Evolutionary conservation across 805 yeast genomes (phyloP).

Genomic region (Kluyveromyces aestuarii): DNA sequence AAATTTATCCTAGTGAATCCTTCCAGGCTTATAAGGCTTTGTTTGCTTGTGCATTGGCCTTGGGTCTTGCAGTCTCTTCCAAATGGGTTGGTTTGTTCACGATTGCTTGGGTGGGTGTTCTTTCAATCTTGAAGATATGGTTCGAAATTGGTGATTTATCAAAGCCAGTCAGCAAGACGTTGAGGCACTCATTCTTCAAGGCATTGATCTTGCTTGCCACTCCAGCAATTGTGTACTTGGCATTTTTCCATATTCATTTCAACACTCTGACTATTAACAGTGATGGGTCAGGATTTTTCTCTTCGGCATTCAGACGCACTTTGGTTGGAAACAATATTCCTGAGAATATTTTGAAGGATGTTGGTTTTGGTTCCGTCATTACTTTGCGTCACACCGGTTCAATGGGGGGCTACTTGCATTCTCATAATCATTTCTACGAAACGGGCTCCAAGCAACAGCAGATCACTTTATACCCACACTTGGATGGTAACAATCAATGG

Average conservation of each 20-base stretch:
- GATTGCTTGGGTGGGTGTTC: constrained; percentile 63
- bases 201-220: constrained; percentile 46
- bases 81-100: constrained; percentile 86
- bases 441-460: constrained; percentile 83
- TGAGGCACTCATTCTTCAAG: constrained; percentile 42
- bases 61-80: constrained; percentile 65
- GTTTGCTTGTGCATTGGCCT: constrained; percentile 53
- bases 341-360: constrained; percentile 46
- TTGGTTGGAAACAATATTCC: constrained; percentile 57
- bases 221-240: constrained; percentile 47
- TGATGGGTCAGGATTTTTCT: constrained; percentile 63
- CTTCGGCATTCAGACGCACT: constrained; percentile 61
- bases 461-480: constrained; percentile 69
- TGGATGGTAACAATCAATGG: constrained; percentile 71
- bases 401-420: constrained; percentile 73
- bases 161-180: constrained; percentile 35
- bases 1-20: constrained; percentile 54
- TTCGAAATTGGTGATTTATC: constrained; percentile 62
- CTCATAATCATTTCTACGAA: constrained; percentile 63
- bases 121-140: constrained; percentile 59
- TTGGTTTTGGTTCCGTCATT: constrained; percentile 63
- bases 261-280: constrained; percentile 49
- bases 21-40: constrained; percentile 50
- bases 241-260: constrained; percentile 59
- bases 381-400: constrained; percentile 63